Evolutionary conservation across 371 early-diverging fungal genomes (phyloP).

Genomic region (Batkoa obscura): DNA sequence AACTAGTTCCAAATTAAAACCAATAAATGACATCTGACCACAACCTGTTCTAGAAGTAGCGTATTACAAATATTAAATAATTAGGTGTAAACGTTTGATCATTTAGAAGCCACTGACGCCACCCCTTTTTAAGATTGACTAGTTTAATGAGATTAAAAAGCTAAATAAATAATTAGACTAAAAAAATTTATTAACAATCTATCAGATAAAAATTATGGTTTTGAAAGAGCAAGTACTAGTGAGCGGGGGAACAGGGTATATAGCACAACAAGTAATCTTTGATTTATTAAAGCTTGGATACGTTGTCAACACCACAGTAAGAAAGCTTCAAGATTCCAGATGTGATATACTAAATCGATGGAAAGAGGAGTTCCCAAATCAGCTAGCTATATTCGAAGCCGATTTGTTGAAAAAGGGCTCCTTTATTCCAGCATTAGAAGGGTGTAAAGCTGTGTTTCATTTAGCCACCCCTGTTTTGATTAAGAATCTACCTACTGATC

Average conservation of each 20-base stretch:
- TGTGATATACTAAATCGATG: background rate
- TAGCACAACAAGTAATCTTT: background rate
- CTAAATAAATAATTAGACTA: too few species aligned
- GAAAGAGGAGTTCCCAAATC: background rate
- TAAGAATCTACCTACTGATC: background rate
- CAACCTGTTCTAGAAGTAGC: too few species aligned
- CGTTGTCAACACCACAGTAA: background rate
- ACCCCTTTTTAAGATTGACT: too few species aligned
- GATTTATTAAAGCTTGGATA: background rate
- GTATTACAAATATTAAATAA: too few species aligned
- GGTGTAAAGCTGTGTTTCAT: background rate
- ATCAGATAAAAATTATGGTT: too few species aligned
- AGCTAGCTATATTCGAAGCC: slow-evolving; percentile 1
- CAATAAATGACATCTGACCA: too few species aligned
- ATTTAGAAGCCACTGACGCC: too few species aligned
- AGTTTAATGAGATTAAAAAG: too few species aligned
- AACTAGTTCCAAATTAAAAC: too few species aligned
- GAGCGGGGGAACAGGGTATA: background rate
- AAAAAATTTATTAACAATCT: too few species aligned
- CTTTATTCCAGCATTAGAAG: background rate
- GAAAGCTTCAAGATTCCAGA: background rate
- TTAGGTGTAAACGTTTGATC: too few species aligned
- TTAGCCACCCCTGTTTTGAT: slow-evolving; percentile 1
- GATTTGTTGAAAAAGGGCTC: background rate
- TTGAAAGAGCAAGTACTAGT: too few species aligned